These are phyloP conservation scores for Dovyalis caffra DNA, from an alignment of 345 rosid genomes.

Conservation along the genomic window DNA sequence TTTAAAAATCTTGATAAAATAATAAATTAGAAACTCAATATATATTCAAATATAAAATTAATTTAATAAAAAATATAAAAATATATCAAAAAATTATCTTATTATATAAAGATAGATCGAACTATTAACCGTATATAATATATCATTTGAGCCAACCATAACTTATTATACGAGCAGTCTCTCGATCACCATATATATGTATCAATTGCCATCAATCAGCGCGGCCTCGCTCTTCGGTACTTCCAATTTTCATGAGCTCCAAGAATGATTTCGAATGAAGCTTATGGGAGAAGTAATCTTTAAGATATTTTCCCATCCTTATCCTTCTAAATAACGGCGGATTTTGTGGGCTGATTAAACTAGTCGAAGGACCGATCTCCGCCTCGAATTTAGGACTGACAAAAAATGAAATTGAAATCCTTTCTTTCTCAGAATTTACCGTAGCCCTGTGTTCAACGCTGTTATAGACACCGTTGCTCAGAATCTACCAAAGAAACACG, in stretches of 20 bases:
- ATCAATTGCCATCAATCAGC: too few species aligned
- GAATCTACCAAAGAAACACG: conserved; percentile 12
- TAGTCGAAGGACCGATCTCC: conserved; percentile 25
- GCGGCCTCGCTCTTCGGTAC: background rate
- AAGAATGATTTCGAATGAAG: conserved; percentile 19
- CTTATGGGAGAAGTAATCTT: conserved; percentile 14
- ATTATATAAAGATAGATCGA: too few species aligned
- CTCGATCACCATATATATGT: too few species aligned
- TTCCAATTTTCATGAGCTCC: conserved; percentile 18
- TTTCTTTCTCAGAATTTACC: conserved; percentile 22
- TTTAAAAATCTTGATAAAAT: too few species aligned
- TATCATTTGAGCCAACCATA: too few species aligned
- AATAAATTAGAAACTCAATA: too few species aligned
- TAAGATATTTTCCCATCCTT: conserved; percentile 19
- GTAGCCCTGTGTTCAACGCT: conserved; percentile 36
- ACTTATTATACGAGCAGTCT: too few species aligned
- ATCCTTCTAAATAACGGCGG: conserved; percentile 23
- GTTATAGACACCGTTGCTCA: conserved; percentile 32
- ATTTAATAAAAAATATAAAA: too few species aligned
- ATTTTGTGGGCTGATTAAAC: conserved; percentile 17
- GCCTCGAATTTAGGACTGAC: conserved; percentile 27
- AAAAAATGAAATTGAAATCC: conserved; percentile 26
- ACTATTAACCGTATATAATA: too few species aligned
- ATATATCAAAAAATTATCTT: too few species aligned
- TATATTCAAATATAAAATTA: too few species aligned